A percentile compares a stretch with the other conserved stretches of the same genome.
phyloP scores from a whole-genome alignment of 306 rosid species.

The Sicyos edulis region DNA sequence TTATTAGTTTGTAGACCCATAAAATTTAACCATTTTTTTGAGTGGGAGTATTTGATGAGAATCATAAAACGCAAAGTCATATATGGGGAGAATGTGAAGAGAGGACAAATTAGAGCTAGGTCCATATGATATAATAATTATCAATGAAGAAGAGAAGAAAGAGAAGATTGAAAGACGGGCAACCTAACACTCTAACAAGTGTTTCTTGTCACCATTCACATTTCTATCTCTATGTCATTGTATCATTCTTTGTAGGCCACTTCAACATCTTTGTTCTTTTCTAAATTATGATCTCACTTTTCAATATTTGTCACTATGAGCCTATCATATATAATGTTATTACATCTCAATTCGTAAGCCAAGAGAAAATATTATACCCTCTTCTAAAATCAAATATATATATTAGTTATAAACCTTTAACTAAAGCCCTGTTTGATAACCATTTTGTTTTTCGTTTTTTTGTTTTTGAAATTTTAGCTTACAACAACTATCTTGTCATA shows the following conservation, averaged over 20 bases:
- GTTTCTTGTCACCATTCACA: constrained; percentile 9
- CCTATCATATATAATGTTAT: background rate
- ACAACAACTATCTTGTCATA: too few species aligned
- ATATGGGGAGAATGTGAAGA: background rate
- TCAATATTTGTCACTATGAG: background rate
- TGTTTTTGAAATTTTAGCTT: too few species aligned
- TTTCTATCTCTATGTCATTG: constrained; percentile 13
- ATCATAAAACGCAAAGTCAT: background rate
- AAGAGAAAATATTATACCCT: background rate
- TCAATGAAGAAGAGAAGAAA: background rate
- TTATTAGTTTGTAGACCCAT: too few species aligned
- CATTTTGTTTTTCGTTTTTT: too few species aligned
- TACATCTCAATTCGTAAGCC: background rate
- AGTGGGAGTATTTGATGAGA: too few species aligned
- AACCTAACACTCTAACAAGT: constrained; percentile 13
- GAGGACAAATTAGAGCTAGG: background rate
- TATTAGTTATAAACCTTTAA: too few species aligned
- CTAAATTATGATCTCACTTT: background rate
- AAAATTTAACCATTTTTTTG: too few species aligned
- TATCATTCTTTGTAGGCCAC: constrained; percentile 11
- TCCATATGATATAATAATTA: background rate
- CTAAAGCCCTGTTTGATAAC: too few species aligned
- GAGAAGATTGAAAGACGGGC: constrained; percentile 3
- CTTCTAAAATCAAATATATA: too few species aligned
- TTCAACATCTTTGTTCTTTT: constrained; percentile 12